Conservation (phyloP, 2,329 filamentous ascomycete genomes). For the Pseudohalonectria lignicola region DNA sequence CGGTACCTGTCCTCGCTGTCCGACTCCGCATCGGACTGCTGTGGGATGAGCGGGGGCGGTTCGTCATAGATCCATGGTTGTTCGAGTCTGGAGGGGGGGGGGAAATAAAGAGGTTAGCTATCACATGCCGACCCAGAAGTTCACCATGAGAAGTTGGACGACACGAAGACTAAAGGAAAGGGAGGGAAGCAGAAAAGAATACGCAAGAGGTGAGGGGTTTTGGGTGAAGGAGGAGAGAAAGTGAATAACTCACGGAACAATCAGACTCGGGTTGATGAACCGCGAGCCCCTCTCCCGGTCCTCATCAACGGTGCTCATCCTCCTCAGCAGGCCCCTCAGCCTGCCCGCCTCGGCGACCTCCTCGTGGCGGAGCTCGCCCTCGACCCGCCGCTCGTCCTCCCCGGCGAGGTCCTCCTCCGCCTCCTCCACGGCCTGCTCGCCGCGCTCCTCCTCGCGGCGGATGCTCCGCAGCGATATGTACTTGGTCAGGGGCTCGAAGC, state of each 20-base stretch:
- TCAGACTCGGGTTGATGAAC: constrained; percentile 69
- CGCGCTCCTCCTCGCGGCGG: constrained; percentile 33
- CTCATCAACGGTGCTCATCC: constrained; percentile 61
- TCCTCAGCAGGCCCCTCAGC: constrained; percentile 27
- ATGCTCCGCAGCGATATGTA: constrained; percentile 90
- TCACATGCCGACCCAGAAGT: no score
- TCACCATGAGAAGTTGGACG: no score
- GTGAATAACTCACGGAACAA: constrained; percentile 46
- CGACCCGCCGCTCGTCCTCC: neutral
- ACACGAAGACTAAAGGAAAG: neutral
- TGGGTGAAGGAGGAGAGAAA: neutral
- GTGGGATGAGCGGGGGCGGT: constrained; percentile 27
- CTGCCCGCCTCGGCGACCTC: constrained; percentile 11
- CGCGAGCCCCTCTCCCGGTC: constrained; percentile 55
- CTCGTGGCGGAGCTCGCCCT: neutral
- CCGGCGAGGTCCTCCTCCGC: constrained; percentile 21
- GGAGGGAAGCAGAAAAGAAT: no score
- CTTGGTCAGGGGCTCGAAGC: constrained; percentile 79
- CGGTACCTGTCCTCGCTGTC: constrained; percentile 1
- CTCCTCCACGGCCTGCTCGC: constrained; percentile 30
- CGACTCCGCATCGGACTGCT: neutral
- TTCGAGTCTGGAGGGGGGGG: constrained; percentile 39
- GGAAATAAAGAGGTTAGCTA: neutral
- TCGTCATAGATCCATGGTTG: constrained; percentile 59
- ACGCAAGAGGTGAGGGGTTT: no score